A percentile compares a stretch with the other conserved stretches of the same genome.
phyloP scores from a whole-genome alignment of 768 basidiomycete species.

The Scleroderma bovista region DNA sequence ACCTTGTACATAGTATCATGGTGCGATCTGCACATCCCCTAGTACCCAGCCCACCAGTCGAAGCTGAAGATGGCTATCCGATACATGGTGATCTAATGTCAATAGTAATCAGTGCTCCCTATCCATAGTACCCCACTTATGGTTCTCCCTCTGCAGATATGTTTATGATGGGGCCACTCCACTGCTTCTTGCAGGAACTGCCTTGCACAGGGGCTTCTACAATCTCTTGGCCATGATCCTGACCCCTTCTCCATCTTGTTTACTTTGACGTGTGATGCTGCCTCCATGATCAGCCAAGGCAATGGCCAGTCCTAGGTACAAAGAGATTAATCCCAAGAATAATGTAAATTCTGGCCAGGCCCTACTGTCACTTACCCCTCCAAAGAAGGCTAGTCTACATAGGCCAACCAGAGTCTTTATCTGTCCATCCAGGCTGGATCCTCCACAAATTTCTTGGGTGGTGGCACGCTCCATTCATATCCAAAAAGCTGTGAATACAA shows the following conservation, averaged over 20 bases:
- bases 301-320: slow-evolving; percentile 72
- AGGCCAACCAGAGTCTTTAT: slow-evolving; percentile 42
- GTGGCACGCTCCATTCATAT: slow-evolving; percentile 57
- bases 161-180: slow-evolving; percentile 39
- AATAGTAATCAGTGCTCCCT: no score
- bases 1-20: no score
- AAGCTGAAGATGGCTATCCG: slow-evolving; percentile 1
- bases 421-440: slow-evolving; percentile 52
- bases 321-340: slow-evolving; percentile 36
- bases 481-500: slow-evolving; percentile 61
- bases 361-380: slow-evolving; percentile 29
- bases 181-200: slow-evolving; percentile 58
- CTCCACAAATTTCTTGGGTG: slow-evolving; percentile 57
- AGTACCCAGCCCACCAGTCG: background rate
- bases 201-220: slow-evolving; percentile 88
- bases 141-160: slow-evolving; percentile 19
- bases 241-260: slow-evolving; percentile 57
- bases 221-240: slow-evolving; percentile 77
- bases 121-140: no score
- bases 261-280: slow-evolving; percentile 46
- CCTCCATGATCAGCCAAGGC: slow-evolving; percentile 24
- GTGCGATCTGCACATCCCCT: slow-evolving; percentile 4
- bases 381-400: slow-evolving; percentile 50
- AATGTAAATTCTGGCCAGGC: slow-evolving; percentile 11
- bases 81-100: slow-evolving; percentile 5